Base-by-base conservation (phyloP, 768 basidiomycete genomes). In the Terana coerulea region DNA sequence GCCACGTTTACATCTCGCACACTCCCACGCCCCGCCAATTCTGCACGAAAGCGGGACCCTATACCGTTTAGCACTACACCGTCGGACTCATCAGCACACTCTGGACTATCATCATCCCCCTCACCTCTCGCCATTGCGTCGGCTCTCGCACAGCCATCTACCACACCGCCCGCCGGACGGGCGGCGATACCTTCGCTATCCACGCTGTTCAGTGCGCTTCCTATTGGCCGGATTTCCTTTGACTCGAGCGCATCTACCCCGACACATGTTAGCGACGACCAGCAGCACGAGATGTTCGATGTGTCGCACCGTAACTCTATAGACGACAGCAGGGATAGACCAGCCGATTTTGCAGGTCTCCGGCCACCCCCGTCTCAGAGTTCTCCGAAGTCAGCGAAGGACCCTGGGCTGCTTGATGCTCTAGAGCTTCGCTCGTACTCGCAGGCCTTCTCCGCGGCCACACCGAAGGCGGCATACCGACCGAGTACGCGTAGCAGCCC, bases 241-340 rank as follows among this genome's bases (percentile, higher is more conserved):
- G 65, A 65, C 26, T 65, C 64, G 14, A 51, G 39, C 24, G 53
- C 61, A 19, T 59, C 56, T 6, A 57, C 61, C 12, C 51, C 59
- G 14, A 61, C 59, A 8, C 61, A 57, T 33, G 47, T 54, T 17
- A 63, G 62, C 53, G 65, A 62, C n/a, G 65, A 65, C 3, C 51
- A 65, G 47, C 64, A 63, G 29, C 64, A 67, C 49, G 66, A 67
- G 54, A 43, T 65, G 49, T 61, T 54, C 34, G 58, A 62, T 36
- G 58, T 65, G 9, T 50, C 47, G 17, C 47, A 49, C 35, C 47
- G 37, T 35, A 37, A 36, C 24, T 49, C 47, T 15, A 15, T 40
- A 6, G 45, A 46, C 28, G 45, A 46, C 6, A 17, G 30, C 2
- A 29, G 45, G 21, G 45, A 46, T 19, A n/a, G 30, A 33, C 45